A percentile compares a stretch with the other conserved stretches of the same genome.
These are phyloP conservation scores for Melocanna baccifera DNA, from an alignment of 176 grass and related monocot genomes.

Conservation along the genomic window DNA sequence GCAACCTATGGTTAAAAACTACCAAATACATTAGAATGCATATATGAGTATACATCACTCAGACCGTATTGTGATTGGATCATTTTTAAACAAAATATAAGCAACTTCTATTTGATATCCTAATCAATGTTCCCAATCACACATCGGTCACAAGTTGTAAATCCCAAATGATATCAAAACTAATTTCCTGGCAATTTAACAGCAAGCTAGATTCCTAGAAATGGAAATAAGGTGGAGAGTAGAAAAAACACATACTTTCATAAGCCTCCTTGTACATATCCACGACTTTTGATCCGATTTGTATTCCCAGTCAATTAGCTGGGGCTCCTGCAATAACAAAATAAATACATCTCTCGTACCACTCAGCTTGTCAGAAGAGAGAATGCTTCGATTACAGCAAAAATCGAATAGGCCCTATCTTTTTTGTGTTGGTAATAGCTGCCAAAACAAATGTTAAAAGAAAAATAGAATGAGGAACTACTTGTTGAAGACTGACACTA, in stretches of 20 bases:
- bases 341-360: conserved; percentile 13
- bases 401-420: background rate
- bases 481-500: background rate
- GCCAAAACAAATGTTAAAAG: background rate
- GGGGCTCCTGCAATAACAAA: conserved; percentile 56
- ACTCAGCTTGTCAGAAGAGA: background rate
- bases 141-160: background rate
- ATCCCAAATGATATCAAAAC: background rate
- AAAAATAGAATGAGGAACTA: background rate
- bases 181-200: background rate
- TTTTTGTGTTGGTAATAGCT: background rate
- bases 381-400: background rate
- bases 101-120: background rate
- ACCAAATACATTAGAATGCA: conserved; percentile 8
- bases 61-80: background rate
- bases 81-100: background rate
- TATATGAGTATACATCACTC: background rate
- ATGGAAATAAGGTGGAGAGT: background rate
- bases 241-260: conserved; percentile 53
- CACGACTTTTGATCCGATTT: conserved; percentile 62
- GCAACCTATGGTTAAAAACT: background rate
- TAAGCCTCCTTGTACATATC: conserved; percentile 79
- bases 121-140: background rate
- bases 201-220: background rate
- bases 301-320: conserved; percentile 78